These are phyloP conservation scores for Aspergillus luchuensis DNA, from an alignment of 2,329 filamentous ascomycete genomes.

Conservation along the genomic window DNA sequence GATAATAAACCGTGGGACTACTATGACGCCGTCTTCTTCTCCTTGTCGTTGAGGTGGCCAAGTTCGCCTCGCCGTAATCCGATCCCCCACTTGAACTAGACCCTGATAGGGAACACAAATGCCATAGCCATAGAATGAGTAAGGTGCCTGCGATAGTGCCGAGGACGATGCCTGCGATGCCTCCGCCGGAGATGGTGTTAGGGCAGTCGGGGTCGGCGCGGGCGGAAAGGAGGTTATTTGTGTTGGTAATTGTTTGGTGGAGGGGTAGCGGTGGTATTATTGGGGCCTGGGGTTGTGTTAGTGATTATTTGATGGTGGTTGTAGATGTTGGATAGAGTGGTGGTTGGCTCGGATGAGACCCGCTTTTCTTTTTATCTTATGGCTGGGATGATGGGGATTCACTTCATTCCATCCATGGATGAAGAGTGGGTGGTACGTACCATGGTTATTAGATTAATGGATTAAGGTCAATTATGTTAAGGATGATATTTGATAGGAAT, in stretches of 20 bases:
- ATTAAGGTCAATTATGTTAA: no score
- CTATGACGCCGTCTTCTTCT: conserved; percentile 26
- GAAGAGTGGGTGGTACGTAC: background rate
- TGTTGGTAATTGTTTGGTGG: background rate
- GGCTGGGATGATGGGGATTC: background rate
- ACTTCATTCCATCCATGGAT: background rate
- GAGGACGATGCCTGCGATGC: conserved; percentile 44
- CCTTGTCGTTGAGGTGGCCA: conserved; percentile 21
- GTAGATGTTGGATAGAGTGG: background rate
- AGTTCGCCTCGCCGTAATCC: conserved; percentile 28
- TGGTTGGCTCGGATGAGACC: background rate
- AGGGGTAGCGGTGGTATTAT: no score
- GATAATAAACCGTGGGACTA: conserved; percentile 31
- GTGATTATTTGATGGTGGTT: no score
- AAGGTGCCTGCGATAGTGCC: conserved; percentile 42
- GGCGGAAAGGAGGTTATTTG: background rate
- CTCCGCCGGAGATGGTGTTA: conserved; percentile 37
- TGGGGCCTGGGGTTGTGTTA: no score
- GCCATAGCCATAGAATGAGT: conserved; percentile 41
- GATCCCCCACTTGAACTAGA: conserved; percentile 25
- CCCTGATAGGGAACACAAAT: conserved; percentile 28
- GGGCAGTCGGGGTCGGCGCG: conserved; percentile 21
- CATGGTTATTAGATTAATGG: background rate
- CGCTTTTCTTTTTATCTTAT: background rate
- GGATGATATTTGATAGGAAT: background rate